Conservation (phyloP, 148 eudicot species). For the Cornus florida region DNA sequence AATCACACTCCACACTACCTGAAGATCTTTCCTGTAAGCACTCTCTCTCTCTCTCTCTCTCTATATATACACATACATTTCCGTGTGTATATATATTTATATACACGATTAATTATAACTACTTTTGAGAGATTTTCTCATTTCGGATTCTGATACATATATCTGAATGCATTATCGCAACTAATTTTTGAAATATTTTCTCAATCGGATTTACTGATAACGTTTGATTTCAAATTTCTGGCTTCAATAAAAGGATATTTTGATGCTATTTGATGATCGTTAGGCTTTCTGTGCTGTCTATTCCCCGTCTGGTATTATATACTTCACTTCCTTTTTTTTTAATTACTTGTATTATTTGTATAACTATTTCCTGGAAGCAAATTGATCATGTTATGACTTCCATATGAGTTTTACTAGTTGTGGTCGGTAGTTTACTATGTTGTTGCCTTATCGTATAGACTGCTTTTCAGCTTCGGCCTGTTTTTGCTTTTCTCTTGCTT, state of each 20-base stretch:
- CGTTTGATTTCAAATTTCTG: not conserved
- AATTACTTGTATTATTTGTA: too few species aligned
- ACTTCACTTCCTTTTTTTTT: too few species aligned
- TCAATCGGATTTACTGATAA: not conserved
- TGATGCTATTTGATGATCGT: not conserved
- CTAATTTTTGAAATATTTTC: not conserved
- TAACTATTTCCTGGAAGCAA: not conserved
- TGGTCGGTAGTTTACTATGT: not conserved
- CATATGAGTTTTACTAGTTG: not conserved
- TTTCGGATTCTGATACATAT: not conserved
- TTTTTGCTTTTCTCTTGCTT: too few species aligned
- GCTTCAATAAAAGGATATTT: not conserved
- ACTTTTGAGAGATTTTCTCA: conserved; percentile 1
- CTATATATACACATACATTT: too few species aligned
- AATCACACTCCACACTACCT: not conserved
- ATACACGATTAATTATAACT: not conserved
- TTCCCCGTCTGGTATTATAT: not conserved
- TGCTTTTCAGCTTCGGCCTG: not conserved
- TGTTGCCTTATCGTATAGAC: not conserved
- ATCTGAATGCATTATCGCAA: not conserved
- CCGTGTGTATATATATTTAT: not conserved
- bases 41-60: conserved; percentile 9
- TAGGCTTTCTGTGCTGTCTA: not conserved
- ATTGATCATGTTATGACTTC: too few species aligned
- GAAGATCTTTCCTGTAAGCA: not conserved